phyloP scores from a whole-genome alignment of 108 stramenopile species.

The Cyclostephanos invisitatus region DNA sequence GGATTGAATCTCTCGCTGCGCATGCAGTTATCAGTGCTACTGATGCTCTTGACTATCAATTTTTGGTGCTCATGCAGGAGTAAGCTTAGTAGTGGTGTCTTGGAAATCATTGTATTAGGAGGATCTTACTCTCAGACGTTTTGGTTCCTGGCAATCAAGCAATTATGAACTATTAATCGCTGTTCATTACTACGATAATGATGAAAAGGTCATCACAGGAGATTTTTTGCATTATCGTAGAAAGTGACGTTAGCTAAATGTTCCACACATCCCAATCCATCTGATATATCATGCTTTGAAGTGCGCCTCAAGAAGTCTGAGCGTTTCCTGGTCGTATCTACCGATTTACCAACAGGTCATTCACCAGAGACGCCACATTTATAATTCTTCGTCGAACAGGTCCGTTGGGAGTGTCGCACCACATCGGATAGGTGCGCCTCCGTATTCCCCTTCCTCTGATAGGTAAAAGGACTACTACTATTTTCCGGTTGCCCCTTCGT shows the following conservation, averaged over 20 bases:
- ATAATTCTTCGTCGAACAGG: no score
- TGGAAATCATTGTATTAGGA: no score
- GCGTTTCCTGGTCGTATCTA: no score
- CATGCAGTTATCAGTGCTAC: conserved; percentile 43
- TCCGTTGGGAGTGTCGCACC: no score
- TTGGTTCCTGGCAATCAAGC: not conserved
- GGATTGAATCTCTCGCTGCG: conserved; percentile 37
- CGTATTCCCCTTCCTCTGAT: no score
- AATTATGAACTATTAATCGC: not conserved
- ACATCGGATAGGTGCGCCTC: no score
- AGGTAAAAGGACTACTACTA: no score
- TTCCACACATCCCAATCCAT: conserved; percentile 53
- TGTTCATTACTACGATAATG: not conserved
- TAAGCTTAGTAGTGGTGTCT: not conserved
- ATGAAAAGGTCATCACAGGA: not conserved
- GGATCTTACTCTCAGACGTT: not conserved
- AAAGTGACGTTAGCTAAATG: conserved; percentile 69
- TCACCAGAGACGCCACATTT: no score
- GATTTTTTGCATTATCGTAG: conserved; percentile 30
- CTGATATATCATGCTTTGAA: conserved; percentile 72
- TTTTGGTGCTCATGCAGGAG: conserved; percentile 38
- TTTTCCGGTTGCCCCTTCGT: no score
- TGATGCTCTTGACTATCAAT: conserved; percentile 45
- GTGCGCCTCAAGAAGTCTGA: conserved; percentile 61
- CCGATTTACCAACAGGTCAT: no score